Base-by-base conservation (phyloP, 2,329 filamentous ascomycete species). In the Bipolaris cookei region DNA sequence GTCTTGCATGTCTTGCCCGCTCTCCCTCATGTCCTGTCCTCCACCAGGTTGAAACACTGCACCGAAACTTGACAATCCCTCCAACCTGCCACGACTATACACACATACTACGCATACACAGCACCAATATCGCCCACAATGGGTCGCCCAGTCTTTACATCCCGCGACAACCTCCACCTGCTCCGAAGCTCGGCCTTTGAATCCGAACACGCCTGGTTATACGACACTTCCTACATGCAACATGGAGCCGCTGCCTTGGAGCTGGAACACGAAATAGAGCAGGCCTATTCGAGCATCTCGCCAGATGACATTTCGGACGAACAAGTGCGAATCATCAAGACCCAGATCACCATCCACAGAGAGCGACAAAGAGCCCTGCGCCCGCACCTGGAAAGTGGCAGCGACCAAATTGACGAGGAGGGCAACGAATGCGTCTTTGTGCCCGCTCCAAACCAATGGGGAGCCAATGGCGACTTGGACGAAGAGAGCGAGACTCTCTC, bases 361-460 rank as follows among this genome's bases (percentile, higher is more conserved):
- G 73, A 76, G 47, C 62, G 72, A 34, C 72, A 76, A 52, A 57
- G 64, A 34, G 73, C 72, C 4, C 53, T 76, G 37, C 66, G 71
- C 39, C 73, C 73, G 30, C 73, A 76, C 37, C 63, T 76, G 30
- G 73, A 76, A 58, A 75, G 73, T 38, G 73, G 72, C 20, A 76
- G 73, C 48, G 73, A 70, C 39, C 62, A 68, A 28, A 66, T 72
- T 28, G 73, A 76, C 45, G 73, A 67, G 39, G 71, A 75, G 52
- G 73, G 73, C 18, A 71, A 74, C 42, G 72, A 75, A 48, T 75
- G 72, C 49, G 70, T 73, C 30, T 75, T 76, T 51, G 69, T 75
- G 20, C 69, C 73, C 10, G 73, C 72, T 20, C 72, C 73, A n/a
- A 76, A 74, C 43, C 72, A 75, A 52, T 75, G 72, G 72, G 72